Base-by-base conservation (phyloP, 495 filamentous ascomycete genomes). In the Neurospora pannonica region DNA sequence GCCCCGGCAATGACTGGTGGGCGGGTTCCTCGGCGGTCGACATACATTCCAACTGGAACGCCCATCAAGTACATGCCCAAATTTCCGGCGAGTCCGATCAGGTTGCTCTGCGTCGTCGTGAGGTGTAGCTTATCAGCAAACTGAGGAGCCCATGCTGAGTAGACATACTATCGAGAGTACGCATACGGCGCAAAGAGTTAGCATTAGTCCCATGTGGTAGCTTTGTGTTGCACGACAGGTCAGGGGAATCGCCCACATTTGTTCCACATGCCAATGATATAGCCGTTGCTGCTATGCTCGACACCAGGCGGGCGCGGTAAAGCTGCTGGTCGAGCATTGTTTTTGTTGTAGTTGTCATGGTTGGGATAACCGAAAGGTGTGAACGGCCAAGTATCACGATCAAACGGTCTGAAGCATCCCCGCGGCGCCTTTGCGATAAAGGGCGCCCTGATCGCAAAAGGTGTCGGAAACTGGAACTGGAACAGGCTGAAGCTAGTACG, bases 141-240 rank as follows among this genome's bases (percentile, higher is more conserved):
- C 81, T 97, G 94, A 19, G 96, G 96, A 37, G 92, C 95, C 94
- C 97, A 99, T 83, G 96, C 97, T 72, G 94, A 97, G 79, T 98
- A 99, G 76, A 95, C 97, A 89, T 99, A 99, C 94, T 97, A 77
- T 71, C 19, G 40, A 34, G 34, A 24, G 71, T 80, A 38, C 78
- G 73, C 70, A 72, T 5, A 40, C 38, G 60, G 43, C 39, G 71
- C 74, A 70, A 62, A 54, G 43, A 48, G 39, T 42, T n/a, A 71
- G 48, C 31, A 62, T 17, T 19, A 34, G 54, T 62, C 43, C 73
- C 62, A 70, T 48, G 24, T 5, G 15, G 37, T 19, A 24, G 70
- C 46, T 62, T 34, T 71, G 40, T 13, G 31, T n/a, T 10, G 62
- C 38, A 40, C 71, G 34, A 54, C 42, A 72, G 69, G 36, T 72